A percentile compares a stretch with the other conserved stretches of the same genome.
Evolutionary conservation across 345 rosid species (phyloP).

Genomic region (Durio zibethinus): DNA sequence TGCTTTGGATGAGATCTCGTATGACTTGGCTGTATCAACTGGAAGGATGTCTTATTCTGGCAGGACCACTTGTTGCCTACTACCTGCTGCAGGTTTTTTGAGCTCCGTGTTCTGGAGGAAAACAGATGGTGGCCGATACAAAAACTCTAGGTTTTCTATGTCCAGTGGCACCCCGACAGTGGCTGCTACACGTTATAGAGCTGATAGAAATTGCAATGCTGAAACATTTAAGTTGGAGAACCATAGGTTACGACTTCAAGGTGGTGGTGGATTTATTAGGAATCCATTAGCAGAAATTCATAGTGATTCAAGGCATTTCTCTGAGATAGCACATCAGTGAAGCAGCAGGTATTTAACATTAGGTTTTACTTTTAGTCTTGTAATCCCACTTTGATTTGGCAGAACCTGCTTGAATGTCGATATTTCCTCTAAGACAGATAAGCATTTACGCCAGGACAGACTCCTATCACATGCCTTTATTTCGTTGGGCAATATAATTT

Average conservation of each 20-base stretch:
- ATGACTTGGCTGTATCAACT: conserved; percentile 71
- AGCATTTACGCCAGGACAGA: not conserved
- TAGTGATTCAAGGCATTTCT: conserved; percentile 28
- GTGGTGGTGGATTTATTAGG: conserved; percentile 56
- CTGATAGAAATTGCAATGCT: conserved; percentile 30
- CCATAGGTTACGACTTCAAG: conserved; percentile 46
- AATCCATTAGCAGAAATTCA: conserved; percentile 87
- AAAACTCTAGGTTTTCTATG: conserved; percentile 44
- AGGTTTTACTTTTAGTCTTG: not conserved
- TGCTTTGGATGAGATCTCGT: conserved; percentile 90
- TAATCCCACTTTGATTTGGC: not conserved
- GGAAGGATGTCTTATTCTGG: conserved; percentile 66
- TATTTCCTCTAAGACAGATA: not conserved
- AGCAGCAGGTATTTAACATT: conserved; percentile 22
- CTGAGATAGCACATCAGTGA: conserved; percentile 28
- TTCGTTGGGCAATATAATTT: not conserved
- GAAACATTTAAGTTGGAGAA: conserved; percentile 39
- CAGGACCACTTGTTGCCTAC: conserved; percentile 63
- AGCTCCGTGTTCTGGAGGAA: conserved; percentile 82
- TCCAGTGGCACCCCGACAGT: conserved; percentile 27
- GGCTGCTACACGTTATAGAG: conserved; percentile 28
- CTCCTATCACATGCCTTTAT: not conserved
- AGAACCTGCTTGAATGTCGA: not conserved
- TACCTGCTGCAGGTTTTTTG: conserved; percentile 64
- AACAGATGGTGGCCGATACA: conserved; percentile 40